Conservation (phyloP, 2,329 filamentous ascomycete genomes). For the Nannizziopsis barbatae region DNA sequence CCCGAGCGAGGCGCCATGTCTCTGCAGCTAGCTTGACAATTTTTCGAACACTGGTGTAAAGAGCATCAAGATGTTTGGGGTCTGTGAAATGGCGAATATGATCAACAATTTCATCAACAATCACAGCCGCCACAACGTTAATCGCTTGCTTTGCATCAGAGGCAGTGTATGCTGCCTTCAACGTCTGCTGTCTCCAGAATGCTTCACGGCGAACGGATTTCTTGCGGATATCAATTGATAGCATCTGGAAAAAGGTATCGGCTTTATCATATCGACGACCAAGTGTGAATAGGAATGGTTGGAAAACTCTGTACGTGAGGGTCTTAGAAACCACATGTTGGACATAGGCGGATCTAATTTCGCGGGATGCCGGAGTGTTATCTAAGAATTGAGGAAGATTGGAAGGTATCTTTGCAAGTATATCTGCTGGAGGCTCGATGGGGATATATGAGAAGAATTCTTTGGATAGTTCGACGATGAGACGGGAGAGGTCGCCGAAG, state of each 20-base stretch:
- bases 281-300: slow-evolving; percentile 48
- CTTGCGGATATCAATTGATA: slow-evolving; percentile 46
- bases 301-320: slow-evolving; percentile 47
- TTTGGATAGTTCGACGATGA: slow-evolving; percentile 42
- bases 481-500: slow-evolving; percentile 42
- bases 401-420: slow-evolving; percentile 42
- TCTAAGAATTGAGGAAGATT: slow-evolving; percentile 45
- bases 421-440: slow-evolving; percentile 40
- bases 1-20: slow-evolving; percentile 47
- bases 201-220: slow-evolving; percentile 48
- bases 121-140: slow-evolving; percentile 44
- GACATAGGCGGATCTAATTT: slow-evolving; percentile 44
- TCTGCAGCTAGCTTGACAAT: slow-evolving; percentile 49
- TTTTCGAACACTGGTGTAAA: slow-evolving; percentile 41
- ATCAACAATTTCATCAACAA: slow-evolving; percentile 47
- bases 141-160: slow-evolving; percentile 47
- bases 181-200: slow-evolving; percentile 48
- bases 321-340: slow-evolving; percentile 47
- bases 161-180: slow-evolving; percentile 47
- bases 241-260: slow-evolving; percentile 44
- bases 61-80: slow-evolving; percentile 40
- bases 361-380: slow-evolving; percentile 41
- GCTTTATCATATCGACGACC: slow-evolving; percentile 45
- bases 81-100: slow-evolving; percentile 45
- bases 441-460: slow-evolving; percentile 44